Conservation (phyloP, 129 eudicot genomes). For the Deinandra increscens region DNA sequence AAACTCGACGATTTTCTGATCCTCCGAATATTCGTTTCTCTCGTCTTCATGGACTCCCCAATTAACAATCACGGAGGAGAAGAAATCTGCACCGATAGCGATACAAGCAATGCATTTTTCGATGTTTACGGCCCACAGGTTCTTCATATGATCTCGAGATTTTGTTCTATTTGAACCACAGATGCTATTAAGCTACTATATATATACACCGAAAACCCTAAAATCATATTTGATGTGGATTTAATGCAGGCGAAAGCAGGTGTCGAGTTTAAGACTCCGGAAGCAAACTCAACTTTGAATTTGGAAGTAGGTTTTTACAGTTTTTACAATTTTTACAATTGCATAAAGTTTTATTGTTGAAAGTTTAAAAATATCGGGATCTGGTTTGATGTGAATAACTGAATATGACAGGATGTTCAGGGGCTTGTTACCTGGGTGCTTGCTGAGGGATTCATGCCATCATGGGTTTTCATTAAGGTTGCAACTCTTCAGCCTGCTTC, state of each 20-base stretch:
- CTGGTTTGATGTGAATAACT: neutral
- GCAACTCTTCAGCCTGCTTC: neutral
- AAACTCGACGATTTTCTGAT: neutral
- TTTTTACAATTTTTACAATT: no score
- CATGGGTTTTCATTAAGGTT: conserved; percentile 96
- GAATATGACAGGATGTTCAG: conserved; percentile 69
- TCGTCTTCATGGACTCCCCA: conserved; percentile 5
- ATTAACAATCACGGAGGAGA: conserved; percentile 13
- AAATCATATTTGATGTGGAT: conserved; percentile 18
- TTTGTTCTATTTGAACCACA: conserved; percentile 4
- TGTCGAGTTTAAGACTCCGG: conserved; percentile 62
- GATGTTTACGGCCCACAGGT: conserved; percentile 81
- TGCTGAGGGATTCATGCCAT: conserved; percentile 90
- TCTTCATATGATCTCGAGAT: neutral
- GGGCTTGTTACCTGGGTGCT: conserved; percentile 98
- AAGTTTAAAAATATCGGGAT: neutral
- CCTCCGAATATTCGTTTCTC: neutral
- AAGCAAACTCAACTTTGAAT: conserved; percentile 63
- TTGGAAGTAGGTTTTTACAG: conserved; percentile 45
- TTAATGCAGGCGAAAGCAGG: conserved; percentile 73
- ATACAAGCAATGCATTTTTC: conserved; percentile 37
- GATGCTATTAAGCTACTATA: conserved; percentile 15
- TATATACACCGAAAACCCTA: neutral
- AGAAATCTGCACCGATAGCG: conserved; percentile 13
- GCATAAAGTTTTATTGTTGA: neutral